Base-by-base conservation (phyloP, 2,329 filamentous ascomycete genomes). In the Rhynchosporium secalis region DNA sequence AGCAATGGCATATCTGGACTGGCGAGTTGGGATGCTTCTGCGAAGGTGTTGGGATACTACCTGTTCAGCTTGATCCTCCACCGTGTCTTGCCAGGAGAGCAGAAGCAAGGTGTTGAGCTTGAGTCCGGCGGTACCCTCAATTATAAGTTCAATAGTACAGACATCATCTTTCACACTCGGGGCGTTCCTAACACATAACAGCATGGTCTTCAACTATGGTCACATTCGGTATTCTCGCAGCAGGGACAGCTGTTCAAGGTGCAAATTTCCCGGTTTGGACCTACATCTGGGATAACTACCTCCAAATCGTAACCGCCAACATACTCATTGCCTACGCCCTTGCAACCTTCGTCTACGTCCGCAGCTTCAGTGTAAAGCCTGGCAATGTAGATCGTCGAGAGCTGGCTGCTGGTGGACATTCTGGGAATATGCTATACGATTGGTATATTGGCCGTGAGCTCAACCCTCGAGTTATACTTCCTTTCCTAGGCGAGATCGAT, bases 381-480 rank as follows among this genome's bases (percentile, higher is more conserved):
- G 86, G 85, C 48, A 91, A 96, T 74, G 79, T 83, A 12, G 82
- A 88, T 54, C 79, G 84, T 65, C 90, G 93, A 46, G 88, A 95
- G 74, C 83, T 98, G 7, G 93, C 93, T 0, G 85, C 86, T 1
- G 92, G 93, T 48, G 93, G 92, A 15, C 85, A 90, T 72, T 87
- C 86, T 1, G 93, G 92, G 62, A 97, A 96, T 76, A 78, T 92
- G 66, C 77, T 97, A 43, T 97, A 98, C 75, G 94, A 98, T 77
- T 98, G 92, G 86, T 98, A 92, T 78, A 97, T 98, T 68, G 94
- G 94, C 26, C 90, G 94, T 33, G 94, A 98, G 76, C 86, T 98
- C 64, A 98, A 98, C 77, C 94, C 94, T 3, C 91, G 93, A 55
- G 76, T 96, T 63, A 85, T 82, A 0, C 78, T 96, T 29, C 92